Conservation (phyloP, 306 rosid species). For the Senna siamea region DNA sequence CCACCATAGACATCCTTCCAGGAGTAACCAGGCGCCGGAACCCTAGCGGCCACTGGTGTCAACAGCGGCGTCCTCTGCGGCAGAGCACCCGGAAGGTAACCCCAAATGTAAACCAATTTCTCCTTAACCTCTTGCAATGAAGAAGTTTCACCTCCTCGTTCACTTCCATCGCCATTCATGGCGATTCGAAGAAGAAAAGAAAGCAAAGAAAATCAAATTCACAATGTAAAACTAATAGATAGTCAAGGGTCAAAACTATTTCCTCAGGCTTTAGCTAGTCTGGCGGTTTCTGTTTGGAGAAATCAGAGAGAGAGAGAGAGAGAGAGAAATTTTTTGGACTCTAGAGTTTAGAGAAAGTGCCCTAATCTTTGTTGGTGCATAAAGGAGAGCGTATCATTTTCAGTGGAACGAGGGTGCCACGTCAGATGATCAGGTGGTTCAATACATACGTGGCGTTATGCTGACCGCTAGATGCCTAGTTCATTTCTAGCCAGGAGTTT, state of each 20-base stretch:
- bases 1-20: conserved; percentile 79
- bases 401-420: conserved; percentile 61
- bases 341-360: conserved; percentile 34
- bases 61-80: conserved; percentile 76
- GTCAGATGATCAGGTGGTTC: conserved; percentile 63
- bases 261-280: neutral
- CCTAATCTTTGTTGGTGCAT: conserved; percentile 47
- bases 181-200: conserved; percentile 23
- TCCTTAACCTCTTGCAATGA: conserved; percentile 43
- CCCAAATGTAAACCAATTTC: conserved; percentile 69
- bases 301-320: neutral
- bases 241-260: neutral
- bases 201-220: neutral
- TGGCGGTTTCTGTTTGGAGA: conserved; percentile 32
- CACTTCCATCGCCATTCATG: conserved; percentile 64
- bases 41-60: conserved; percentile 56
- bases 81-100: conserved; percentile 78
- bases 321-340: conserved; percentile 23
- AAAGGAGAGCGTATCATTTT: conserved; percentile 60
- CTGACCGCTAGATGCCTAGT: conserved; percentile 43
- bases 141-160: conserved; percentile 29
- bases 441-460: conserved; percentile 47
- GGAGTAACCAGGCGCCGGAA: conserved; percentile 33
- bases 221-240: neutral
- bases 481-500: conserved; percentile 54